Percentiles rank a stretch among this genome's conserved stretches.
phyloP scores from a whole-genome alignment of 768 basidiomycete genomes.

The Trametes villosa region DNA sequence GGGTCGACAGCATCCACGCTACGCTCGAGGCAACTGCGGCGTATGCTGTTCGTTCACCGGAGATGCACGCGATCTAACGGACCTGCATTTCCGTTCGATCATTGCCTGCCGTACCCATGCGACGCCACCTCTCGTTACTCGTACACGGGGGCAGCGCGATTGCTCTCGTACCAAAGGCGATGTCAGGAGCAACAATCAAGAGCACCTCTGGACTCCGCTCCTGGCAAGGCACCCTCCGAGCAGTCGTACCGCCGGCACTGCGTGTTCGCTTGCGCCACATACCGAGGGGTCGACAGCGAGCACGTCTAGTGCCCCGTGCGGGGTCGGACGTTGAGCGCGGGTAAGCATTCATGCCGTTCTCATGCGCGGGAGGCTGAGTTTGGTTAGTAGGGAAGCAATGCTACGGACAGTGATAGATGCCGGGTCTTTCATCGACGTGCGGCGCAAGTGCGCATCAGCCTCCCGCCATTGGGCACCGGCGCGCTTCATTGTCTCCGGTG shows the following conservation, averaged over 20 bases:
- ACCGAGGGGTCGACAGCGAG: neutral
- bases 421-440: conserved; percentile 5
- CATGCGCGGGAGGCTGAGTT: neutral
- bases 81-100: neutral
- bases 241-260: neutral
- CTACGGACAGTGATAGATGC: conserved; percentile 13
- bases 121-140: too few relatives aligned
- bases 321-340: neutral
- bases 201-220: neutral
- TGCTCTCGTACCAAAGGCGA: neutral
- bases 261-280: neutral
- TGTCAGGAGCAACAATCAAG: conserved; percentile 2
- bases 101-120: neutral
- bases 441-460: conserved; percentile 11
- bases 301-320: neutral
- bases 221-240: neutral
- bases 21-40: too few relatives aligned
- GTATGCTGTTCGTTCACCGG: neutral
- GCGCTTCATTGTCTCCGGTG: neutral
- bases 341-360: neutral
- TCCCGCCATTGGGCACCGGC: neutral
- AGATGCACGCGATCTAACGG: neutral
- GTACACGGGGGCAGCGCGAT: neutral
- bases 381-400: conserved; percentile 6
- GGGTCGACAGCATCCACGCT: too few relatives aligned